A percentile compares a stretch with the other conserved stretches of the same genome.
Conservation (phyloP, 2,329 filamentous ascomycete species). For the Arthrobotrys entomopaga region DNA sequence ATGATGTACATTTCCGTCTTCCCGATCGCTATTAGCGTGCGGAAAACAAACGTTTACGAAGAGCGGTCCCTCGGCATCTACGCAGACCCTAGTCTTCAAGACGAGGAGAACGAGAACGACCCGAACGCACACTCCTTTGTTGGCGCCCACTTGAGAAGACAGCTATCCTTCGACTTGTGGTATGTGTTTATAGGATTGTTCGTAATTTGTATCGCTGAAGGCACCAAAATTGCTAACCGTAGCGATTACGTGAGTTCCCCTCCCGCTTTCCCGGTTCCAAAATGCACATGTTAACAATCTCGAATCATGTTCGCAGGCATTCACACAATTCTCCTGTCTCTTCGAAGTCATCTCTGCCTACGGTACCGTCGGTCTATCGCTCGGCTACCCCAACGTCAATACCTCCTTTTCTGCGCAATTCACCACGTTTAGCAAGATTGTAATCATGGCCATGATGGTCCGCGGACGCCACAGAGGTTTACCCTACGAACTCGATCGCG, state of each 20-base stretch:
- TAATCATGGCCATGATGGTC: slow-evolving; percentile 76
- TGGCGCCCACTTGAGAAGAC: slow-evolving; percentile 86
- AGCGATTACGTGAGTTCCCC: slow-evolving; percentile 56
- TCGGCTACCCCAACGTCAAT: slow-evolving; percentile 81
- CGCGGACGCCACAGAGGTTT: slow-evolving; percentile 75
- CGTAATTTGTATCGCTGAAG: slow-evolving; percentile 89
- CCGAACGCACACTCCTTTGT: slow-evolving; percentile 80
- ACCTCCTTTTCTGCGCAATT: slow-evolving; percentile 87
- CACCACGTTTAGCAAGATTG: slow-evolving; percentile 73
- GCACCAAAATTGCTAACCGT: slow-evolving; percentile 70
- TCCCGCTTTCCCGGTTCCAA: not conserved
- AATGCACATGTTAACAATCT: too few species aligned
- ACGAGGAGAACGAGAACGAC: slow-evolving; percentile 65
- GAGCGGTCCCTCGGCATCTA: slow-evolving; percentile 85
- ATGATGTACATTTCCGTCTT: slow-evolving; percentile 99
- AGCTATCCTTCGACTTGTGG: slow-evolving; percentile 97
- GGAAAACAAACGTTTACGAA: slow-evolving; percentile 94
- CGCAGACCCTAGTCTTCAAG: slow-evolving; percentile 62
- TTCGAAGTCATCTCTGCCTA: slow-evolving; percentile 93
- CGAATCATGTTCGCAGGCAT: slow-evolving; percentile 47
- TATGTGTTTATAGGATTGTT: slow-evolving; percentile 95
- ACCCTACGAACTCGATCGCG: slow-evolving; percentile 75
- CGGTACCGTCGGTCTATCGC: slow-evolving; percentile 89
- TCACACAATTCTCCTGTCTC: slow-evolving; percentile 64
- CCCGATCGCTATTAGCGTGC: slow-evolving; percentile 93